Percentiles rank a stretch among this genome's conserved stretches.
Evolutionary conservation across 2,329 filamentous ascomycete species (phyloP).

Genomic region (Madurella mycetomatis): DNA sequence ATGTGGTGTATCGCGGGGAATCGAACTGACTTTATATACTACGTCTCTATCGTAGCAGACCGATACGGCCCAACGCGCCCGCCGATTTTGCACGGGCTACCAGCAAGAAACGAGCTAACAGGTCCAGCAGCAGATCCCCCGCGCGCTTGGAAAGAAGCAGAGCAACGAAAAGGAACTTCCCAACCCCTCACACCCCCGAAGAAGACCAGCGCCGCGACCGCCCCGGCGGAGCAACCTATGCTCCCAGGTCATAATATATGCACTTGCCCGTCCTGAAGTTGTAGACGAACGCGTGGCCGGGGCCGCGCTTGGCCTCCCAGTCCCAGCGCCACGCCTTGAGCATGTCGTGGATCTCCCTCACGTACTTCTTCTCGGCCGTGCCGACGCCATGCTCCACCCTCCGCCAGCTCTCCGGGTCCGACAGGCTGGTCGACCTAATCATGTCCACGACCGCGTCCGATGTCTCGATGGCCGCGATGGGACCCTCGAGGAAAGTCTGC

Average conservation of each 20-base stretch:
- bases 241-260: slow-evolving; percentile 75
- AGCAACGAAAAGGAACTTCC: not conserved
- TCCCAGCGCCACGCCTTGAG: slow-evolving; percentile 58
- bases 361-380: slow-evolving; percentile 73
- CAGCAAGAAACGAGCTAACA: too few relatives aligned
- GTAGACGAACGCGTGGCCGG: slow-evolving; percentile 78
- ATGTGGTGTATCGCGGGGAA: too few relatives aligned
- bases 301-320: slow-evolving; percentile 51
- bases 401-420: slow-evolving; percentile 80
- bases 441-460: slow-evolving; percentile 76
- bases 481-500: slow-evolving; percentile 67
- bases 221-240: slow-evolving; percentile 26
- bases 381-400: slow-evolving; percentile 73
- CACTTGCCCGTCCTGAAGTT: slow-evolving; percentile 83
- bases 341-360: slow-evolving; percentile 76
- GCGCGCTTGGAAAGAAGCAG: too few relatives aligned
- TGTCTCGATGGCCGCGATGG: slow-evolving; percentile 83
- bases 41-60: too few relatives aligned
- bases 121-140: too few relatives aligned
- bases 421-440: slow-evolving; percentile 68
- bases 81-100: too few relatives aligned
- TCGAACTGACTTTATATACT: too few relatives aligned
- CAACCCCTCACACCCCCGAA: not conserved
- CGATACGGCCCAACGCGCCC: too few relatives aligned
- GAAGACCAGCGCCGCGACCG: not conserved